Base-by-base conservation (phyloP, 805 yeast species). In the Sungouiozyma intestinalis region DNA sequence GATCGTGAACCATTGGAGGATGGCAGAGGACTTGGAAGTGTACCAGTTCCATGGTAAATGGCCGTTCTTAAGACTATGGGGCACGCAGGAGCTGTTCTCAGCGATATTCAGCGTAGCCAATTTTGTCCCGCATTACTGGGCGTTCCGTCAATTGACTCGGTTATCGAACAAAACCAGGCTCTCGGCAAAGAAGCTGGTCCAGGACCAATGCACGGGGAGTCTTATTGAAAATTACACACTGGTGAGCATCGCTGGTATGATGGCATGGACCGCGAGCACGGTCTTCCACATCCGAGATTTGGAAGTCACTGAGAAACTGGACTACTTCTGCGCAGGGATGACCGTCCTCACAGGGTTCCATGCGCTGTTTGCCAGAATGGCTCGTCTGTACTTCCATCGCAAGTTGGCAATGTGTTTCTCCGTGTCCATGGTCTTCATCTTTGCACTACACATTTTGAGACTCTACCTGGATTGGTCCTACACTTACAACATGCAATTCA, bases 1-100 rank as follows among this genome's bases (percentile, higher is more conserved):
- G 43, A 57, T 76, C 7, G 67, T 90, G 36, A 87, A 95, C 0
- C 53, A 55, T 2, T 65, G 73, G 33, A 67, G 95, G 17, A 62
- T 65, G 14, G 49, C 44, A 0, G 48, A 62, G 2, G 68, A 71
- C n/a, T 69, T 72, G 45, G 79, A 77, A 43, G 65, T 85, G 0
- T 71, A 72, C 34, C 98, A 92, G 60, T 92, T 85, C 64, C 96
- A 92, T 61, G 98, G 98, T 0, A 92, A 92, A 65, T 92, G 98
- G 98, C 97, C 97, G 2, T 92, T 92, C 54, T 47, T 68, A 15
- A 70, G 98, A 39, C 55, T 83, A 0, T 62, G 72, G n/a, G 94
- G 94, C 0, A 66, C 82, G 11, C 98, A 92, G 60, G 98, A 92
- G 58, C 65, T 86, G 0, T 84, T 80, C 18, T 81, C 94, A 13